Evolutionary conservation across 805 yeast species (phyloP).

Genomic region (Barnettozyma siamensis): DNA sequence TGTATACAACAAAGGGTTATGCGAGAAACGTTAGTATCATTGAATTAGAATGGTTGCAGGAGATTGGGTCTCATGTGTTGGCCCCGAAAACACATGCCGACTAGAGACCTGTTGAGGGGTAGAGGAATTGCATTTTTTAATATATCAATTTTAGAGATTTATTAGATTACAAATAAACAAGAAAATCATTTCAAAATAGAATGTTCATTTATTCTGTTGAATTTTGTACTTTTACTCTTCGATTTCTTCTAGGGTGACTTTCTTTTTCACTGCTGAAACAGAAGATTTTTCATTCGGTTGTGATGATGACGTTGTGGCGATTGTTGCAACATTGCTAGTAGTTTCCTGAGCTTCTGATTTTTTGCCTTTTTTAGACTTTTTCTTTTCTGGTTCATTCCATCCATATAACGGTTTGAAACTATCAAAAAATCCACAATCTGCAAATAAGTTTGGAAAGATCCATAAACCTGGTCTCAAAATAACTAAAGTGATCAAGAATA

Average conservation of each 20-base stretch:
- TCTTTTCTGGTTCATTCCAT: slow-evolving; percentile 29
- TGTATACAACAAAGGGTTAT: slow-evolving; percentile 87
- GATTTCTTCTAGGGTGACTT: slow-evolving; percentile 28
- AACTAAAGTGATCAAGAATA: slow-evolving; percentile 56
- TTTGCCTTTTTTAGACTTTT: slow-evolving; percentile 19
- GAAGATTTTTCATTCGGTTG: slow-evolving; percentile 3
- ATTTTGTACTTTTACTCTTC: slow-evolving; percentile 13
- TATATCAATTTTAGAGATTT: neutral
- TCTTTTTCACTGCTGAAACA: slow-evolving; percentile 17
- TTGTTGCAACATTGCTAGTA: slow-evolving; percentile 1
- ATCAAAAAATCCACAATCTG: slow-evolving; percentile 89
- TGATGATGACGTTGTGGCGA: slow-evolving; percentile 1
- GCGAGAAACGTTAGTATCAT: slow-evolving; percentile 85
- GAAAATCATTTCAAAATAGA: neutral
- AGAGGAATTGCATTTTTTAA: neutral
- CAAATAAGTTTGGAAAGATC: slow-evolving; percentile 94
- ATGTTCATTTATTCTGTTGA: neutral
- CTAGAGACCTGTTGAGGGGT: neutral
- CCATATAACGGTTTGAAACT: slow-evolving; percentile 86
- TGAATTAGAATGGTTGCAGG: slow-evolving; percentile 81
- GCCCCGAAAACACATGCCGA: slow-evolving; percentile 8
- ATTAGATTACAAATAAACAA: neutral
- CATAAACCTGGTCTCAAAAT: slow-evolving; percentile 74
- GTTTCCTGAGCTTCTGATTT: slow-evolving; percentile 7
- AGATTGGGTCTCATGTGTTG: slow-evolving; percentile 33